These are phyloP conservation scores for Leccinum broughii DNA, from an alignment of 768 basidiomycete genomes.

Conservation along the genomic window DNA sequence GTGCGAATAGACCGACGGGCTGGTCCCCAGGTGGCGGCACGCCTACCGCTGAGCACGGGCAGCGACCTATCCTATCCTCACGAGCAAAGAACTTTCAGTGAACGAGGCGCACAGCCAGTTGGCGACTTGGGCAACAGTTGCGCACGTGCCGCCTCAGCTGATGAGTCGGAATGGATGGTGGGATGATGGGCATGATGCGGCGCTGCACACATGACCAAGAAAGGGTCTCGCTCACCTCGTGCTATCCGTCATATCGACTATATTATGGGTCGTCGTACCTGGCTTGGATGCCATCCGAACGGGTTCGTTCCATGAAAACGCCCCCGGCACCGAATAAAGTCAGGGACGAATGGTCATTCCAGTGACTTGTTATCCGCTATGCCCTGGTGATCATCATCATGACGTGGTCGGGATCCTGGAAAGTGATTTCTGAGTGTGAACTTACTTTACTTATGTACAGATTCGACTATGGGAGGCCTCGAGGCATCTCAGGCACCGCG, in stretches of 20 bases:
- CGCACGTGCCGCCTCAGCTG: neutral
- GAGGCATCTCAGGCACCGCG: conserved; percentile 1
- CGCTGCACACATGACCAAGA: neutral
- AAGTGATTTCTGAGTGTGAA: neutral
- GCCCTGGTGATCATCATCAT: neutral
- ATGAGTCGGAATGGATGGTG: neutral
- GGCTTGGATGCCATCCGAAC: neutral
- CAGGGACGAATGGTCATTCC: neutral
- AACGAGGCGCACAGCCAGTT: neutral
- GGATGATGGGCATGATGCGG: neutral
- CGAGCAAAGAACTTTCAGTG: neutral
- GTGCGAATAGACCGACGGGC: neutral
- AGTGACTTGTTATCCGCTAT: neutral
- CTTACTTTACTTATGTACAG: neutral
- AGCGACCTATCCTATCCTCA: neutral
- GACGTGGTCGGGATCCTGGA: neutral
- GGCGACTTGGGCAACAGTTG: neutral
- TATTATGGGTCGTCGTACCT: neutral
- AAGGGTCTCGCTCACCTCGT: neutral
- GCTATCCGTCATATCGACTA: neutral
- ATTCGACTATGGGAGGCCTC: neutral
- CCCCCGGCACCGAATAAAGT: neutral
- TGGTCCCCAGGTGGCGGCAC: too few species aligned
- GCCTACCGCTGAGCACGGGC: neutral
- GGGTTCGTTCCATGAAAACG: neutral